phyloP scores from a whole-genome alignment of 306 rosid genomes.

The Gastrolobium bilobum region DNA sequence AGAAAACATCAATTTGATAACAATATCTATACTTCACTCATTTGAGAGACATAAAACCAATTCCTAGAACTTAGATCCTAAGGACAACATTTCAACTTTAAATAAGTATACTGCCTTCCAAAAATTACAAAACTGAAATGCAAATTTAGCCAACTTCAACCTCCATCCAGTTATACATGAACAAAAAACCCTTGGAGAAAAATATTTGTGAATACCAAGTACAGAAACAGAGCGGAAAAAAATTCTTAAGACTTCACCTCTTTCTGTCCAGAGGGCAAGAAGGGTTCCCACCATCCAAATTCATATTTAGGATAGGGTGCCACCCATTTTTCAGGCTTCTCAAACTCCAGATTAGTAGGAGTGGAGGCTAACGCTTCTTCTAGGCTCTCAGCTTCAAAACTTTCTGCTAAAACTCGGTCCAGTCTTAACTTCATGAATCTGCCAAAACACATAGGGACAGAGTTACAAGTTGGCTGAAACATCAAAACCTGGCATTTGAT shows the following conservation, averaged over 20 bases:
- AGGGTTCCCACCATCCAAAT: slow-evolving; percentile 89
- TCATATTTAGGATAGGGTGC: slow-evolving; percentile 96
- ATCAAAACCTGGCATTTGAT: slow-evolving; percentile 43
- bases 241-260: slow-evolving; percentile 67
- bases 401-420: slow-evolving; percentile 87
- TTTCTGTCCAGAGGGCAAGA: slow-evolving; percentile 72
- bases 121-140: slow-evolving; percentile 53
- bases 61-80: slow-evolving; percentile 52
- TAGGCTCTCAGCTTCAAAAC: slow-evolving; percentile 77
- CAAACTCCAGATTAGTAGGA: slow-evolving; percentile 81
- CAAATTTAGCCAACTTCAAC: slow-evolving; percentile 51
- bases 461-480: slow-evolving; percentile 35
- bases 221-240: slow-evolving; percentile 31
- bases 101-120: slow-evolving; percentile 40
- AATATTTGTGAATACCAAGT: slow-evolving; percentile 16
- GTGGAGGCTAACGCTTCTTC: slow-evolving; percentile 86
- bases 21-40: slow-evolving; percentile 43
- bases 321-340: slow-evolving; percentile 92
- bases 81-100: slow-evolving; percentile 28
- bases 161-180: slow-evolving; percentile 37
- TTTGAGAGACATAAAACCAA: slow-evolving; percentile 46
- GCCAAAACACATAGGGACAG: slow-evolving; percentile 50
- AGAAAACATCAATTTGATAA: slow-evolving; percentile 38
- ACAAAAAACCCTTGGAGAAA: slow-evolving; percentile 25
- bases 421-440: slow-evolving; percentile 98